Base-by-base conservation (phyloP, 495 filamentous ascomycete species). In the Evernia prunastri region DNA sequence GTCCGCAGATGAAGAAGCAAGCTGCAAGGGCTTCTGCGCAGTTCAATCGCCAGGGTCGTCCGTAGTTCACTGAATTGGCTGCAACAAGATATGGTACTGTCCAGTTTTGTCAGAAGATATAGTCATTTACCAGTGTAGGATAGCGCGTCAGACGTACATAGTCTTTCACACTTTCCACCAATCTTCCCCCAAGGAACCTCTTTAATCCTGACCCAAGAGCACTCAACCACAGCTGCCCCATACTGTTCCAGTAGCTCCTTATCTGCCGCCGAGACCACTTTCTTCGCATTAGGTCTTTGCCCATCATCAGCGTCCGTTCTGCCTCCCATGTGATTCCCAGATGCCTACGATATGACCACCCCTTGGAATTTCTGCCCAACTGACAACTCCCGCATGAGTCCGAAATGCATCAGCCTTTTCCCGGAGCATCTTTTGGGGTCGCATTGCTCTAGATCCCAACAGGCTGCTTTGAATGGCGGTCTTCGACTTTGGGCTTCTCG, bases 361-460 rank as follows among this genome's bases (percentile, higher is more conserved):
- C 94, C 94, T 40, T 87, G 81, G 72, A 91, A 91, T 68, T 90
- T 90, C 75, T 96, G 92, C 37, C 95, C 94, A 37, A 97, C 82
- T 69, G 89, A 85, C 54, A 98, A 85, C 74, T 96, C 89, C 63
- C 94, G 86, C 93, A 98, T 96, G 61, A 97, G 75, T 1, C 93
- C 92, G 36, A 95, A 83, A 68, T 88, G 84, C 81, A 97, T 95
- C 43, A 98, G 81, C 60, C 89, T 84, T 78, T 98, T 97, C 18
- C 94, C 94, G 0, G 93, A 97, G 74, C 94, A 98, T 69, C 95
- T 81, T 74, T 97, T 97, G 11, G 92, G 92, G 73, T 98, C 94
- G 77, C 94, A 98, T 74, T 98, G 94, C 57, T 91, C 91, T 42
- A 98, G 79, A 74, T 98, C 94, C 94, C 94, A 98, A 72, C 93